Evolutionary conservation across 2,329 filamentous ascomycete species (phyloP).

Genomic region (Cercospora beticola): DNA sequence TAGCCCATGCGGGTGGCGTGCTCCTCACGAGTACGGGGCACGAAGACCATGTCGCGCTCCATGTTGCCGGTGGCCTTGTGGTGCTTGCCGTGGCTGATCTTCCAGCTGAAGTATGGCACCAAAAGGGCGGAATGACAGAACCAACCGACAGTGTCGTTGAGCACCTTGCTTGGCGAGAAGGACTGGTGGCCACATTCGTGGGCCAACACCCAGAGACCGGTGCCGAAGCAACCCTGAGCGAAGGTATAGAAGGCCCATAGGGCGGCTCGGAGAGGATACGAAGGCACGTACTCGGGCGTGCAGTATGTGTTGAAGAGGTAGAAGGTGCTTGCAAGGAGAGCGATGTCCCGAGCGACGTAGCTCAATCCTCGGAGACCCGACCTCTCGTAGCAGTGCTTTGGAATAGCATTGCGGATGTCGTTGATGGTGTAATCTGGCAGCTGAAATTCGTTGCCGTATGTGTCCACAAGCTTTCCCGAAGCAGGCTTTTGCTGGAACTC

Average conservation of each 20-base stretch:
- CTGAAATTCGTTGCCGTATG: conserved; percentile 91
- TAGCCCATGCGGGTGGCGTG: conserved; percentile 74
- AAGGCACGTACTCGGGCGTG: conserved; percentile 79
- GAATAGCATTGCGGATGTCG: conserved; percentile 94
- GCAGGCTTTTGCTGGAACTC: conserved; percentile 52
- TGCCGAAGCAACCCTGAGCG: conserved; percentile 88
- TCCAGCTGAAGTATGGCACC: conserved; percentile 99
- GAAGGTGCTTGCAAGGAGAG: conserved; percentile 73
- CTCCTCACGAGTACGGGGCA: conserved; percentile 85
- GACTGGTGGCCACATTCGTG: conserved; percentile 98
- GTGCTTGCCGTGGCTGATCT: conserved; percentile 98
- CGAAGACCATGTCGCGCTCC: conserved; percentile 97
- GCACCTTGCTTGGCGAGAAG: conserved; percentile 84
- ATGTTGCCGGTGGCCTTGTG: conserved; percentile 98
- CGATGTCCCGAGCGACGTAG: conserved; percentile 83
- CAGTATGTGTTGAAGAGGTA: conserved; percentile 85
- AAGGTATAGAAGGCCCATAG: conserved; percentile 71
- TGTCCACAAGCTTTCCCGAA: conserved; percentile 70
- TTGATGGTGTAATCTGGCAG: conserved; percentile 97
- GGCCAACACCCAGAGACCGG: conserved; percentile 91
- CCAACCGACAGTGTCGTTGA: conserved; percentile 94
- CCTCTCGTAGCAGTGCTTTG: conserved; percentile 93
- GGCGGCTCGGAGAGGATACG: conserved; percentile 61
- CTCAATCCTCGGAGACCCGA: conserved; percentile 70
- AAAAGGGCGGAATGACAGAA: conserved; percentile 82